Evolutionary conservation across 371 early-diverging fungal genomes (phyloP).

Genomic region (Mortierella sp.): DNA sequence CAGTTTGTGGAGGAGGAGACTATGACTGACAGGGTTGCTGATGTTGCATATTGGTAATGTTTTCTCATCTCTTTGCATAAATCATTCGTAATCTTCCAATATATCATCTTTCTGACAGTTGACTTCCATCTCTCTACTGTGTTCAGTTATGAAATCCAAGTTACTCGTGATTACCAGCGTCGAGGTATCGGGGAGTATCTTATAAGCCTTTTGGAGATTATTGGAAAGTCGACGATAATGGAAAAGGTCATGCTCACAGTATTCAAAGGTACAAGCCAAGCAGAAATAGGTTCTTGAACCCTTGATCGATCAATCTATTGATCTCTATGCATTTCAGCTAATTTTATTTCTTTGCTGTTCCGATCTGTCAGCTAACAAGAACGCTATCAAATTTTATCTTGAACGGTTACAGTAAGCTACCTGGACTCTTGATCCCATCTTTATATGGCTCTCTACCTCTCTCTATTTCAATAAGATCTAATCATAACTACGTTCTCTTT

Average conservation of each 20-base stretch:
- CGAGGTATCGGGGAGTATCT: conserved; percentile 68
- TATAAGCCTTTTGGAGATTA: conserved; percentile 61
- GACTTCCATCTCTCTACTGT: conserved; percentile 31
- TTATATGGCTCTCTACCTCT: background rate
- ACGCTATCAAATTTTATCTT: conserved; percentile 67
- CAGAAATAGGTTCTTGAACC: background rate
- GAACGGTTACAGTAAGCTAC: conserved; percentile 63
- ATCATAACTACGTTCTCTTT: background rate
- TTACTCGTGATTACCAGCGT: conserved; percentile 58
- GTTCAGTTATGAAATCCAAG: conserved; percentile 63
- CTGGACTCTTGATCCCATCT: background rate
- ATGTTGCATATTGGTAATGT: conserved; percentile 69
- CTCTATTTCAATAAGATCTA: background rate
- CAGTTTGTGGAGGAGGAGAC: conserved; percentile 73
- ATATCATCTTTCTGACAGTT: no score
- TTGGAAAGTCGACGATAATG: conserved; percentile 66
- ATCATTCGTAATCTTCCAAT: conserved; percentile 26
- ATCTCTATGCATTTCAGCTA: no score
- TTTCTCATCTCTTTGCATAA: background rate
- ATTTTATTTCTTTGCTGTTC: no score
- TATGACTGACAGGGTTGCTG: conserved; percentile 66
- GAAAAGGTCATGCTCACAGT: conserved; percentile 77
- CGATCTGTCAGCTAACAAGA: conserved; percentile 59
- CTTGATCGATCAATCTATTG: no score
- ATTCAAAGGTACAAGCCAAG: conserved; percentile 63